Percentiles rank a stretch among this genome's conserved stretches.
Evolutionary conservation across 768 basidiomycete genomes (phyloP).

Genomic region (Rhodotorula toruloides): DNA sequence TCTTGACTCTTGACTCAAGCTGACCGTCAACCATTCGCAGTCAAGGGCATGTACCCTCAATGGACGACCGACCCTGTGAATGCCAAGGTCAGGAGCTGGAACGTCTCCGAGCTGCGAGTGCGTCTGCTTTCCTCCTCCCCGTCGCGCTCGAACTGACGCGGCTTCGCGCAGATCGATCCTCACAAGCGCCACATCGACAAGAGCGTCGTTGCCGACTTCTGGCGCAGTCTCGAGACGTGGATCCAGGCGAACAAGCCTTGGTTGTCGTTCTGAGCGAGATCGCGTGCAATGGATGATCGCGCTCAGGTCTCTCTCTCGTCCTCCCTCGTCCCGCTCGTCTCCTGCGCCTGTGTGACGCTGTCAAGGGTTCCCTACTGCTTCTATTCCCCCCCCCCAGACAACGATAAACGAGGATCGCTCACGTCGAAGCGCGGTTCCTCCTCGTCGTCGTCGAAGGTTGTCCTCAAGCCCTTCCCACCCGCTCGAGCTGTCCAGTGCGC

Average conservation of each 20-base stretch:
- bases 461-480: too few species aligned
- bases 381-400: not conserved
- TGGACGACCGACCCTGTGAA: slow-evolving; percentile 91
- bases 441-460: not conserved
- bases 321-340: too few species aligned
- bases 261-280: slow-evolving; percentile 51
- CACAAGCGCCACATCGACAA: slow-evolving; percentile 87
- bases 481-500: too few species aligned
- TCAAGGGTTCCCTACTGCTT: not conserved
- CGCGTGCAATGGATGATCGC: not conserved
- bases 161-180: slow-evolving; percentile 67
- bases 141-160: not conserved
- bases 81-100: slow-evolving; percentile 87
- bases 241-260: slow-evolving; percentile 72
- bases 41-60: slow-evolving; percentile 92
- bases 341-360: too few species aligned
- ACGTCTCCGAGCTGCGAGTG: slow-evolving; percentile 89
- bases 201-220: slow-evolving; percentile 89
- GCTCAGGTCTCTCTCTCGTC: not conserved
- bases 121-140: not conserved
- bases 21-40: slow-evolving; percentile 49
- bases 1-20: not conserved
- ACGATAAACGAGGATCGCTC: not conserved
- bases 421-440: not conserved
- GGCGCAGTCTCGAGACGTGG: slow-evolving; percentile 86